Evolutionary conservation across 768 basidiomycete genomes (phyloP).

Genomic region (Russula lepida): DNA sequence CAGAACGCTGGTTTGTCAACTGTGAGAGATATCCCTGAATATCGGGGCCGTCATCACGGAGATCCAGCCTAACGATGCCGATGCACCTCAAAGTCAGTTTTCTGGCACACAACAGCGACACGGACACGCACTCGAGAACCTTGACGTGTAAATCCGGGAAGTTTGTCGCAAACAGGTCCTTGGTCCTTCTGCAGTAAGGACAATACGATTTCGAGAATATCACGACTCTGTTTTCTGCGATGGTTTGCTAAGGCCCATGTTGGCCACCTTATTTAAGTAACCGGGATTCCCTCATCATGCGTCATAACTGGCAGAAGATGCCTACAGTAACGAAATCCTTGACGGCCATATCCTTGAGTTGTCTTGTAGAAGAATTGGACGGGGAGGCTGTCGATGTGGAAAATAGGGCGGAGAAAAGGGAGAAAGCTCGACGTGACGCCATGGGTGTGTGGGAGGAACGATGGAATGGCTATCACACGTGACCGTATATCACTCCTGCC

Average conservation of each 20-base stretch:
- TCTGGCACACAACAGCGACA: not conserved
- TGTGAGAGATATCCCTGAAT: slow-evolving; percentile 59
- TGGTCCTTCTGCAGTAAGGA: slow-evolving; percentile 37
- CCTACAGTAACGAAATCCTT: slow-evolving; percentile 37
- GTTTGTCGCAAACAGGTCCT: slow-evolving; percentile 29
- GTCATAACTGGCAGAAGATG: not conserved
- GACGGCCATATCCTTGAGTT: slow-evolving; percentile 28
- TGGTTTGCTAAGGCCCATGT: slow-evolving; percentile 24
- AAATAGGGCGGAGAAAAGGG: slow-evolving; percentile 19
- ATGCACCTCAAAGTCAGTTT: not conserved
- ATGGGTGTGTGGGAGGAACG: not conserved
- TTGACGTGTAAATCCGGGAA: slow-evolving; percentile 27
- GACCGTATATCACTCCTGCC: not conserved
- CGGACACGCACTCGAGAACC: slow-evolving; percentile 30
- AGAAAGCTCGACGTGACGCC: slow-evolving; percentile 15
- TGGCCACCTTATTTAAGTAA: not conserved
- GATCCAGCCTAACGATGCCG: slow-evolving; percentile 43
- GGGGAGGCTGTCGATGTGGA: slow-evolving; percentile 26
- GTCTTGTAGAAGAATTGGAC: slow-evolving; percentile 28
- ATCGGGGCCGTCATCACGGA: slow-evolving; percentile 43
- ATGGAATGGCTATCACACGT: not conserved
- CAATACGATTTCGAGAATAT: slow-evolving; percentile 36
- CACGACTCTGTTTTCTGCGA: slow-evolving; percentile 32
- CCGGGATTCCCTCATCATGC: not conserved
- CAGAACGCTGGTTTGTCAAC: slow-evolving; percentile 62